Evolutionary conservation across 2,329 filamentous ascomycete genomes (phyloP), one percentile per base, ranked within the genome.

Genomic region (Madurella mycetomatis): DNA sequence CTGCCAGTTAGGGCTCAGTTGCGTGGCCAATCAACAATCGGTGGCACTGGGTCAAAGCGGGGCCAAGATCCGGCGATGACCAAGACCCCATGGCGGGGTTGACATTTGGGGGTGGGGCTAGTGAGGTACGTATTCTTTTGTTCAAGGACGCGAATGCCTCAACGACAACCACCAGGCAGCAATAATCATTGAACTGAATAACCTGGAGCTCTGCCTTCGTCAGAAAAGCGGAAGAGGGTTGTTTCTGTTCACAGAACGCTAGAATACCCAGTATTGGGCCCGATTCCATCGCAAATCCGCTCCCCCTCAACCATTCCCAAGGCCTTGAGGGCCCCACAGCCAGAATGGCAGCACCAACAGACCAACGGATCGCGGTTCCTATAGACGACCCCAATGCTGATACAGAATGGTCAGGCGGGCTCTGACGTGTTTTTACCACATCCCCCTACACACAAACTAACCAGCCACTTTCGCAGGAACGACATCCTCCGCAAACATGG

Each of bases 401-500:
- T 70, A 99, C 94, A 60, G 94, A 99, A 86, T 99, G 94, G 94
- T 92, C 76, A 59, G 55, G 47, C 53, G 34, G 45, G 17, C 16
- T 41, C 30, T 9, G 18, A 31, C 25, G 39, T 42, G 47, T 43
- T 25, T 7, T 25, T 25, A 25, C 16, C 40, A 4, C 13, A 19
- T n/a, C n/a, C 5, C 32, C 25, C 37, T 12, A 25, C 2, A 41
- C 17, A 13, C 34, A 7, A 31, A 47, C 32, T 44, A 49, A 49
- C 55, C 48, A 58, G 19, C 41, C 61, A 30, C 4, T 54, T 58
- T 47, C 40, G 55, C 62, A 96, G 92, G 92, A 99, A 99, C 70
- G 94, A 99, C 64, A 99, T 99, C 67, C 85, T 99, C 54, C 89
- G 94, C 64, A 95, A 95, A 72, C 91, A 99, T 76, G 90, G 91